These are phyloP conservation scores for Cicer yamashitae DNA, from an alignment of 306 rosid species.

Conservation along the genomic window DNA sequence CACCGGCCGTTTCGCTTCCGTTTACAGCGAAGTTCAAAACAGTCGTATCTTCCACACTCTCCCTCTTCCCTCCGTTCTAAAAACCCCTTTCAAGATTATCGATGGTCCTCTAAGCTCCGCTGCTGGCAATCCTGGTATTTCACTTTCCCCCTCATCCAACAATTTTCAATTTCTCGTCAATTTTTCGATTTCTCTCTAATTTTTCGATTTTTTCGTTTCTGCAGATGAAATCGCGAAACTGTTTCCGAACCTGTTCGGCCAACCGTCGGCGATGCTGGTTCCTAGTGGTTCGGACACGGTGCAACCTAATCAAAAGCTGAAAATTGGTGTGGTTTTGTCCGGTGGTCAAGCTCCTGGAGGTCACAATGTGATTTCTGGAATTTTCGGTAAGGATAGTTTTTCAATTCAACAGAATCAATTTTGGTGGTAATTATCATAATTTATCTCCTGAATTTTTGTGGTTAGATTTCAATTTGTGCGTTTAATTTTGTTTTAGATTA, in stretches of 20 bases:
- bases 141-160: not conserved
- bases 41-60: slow-evolving; percentile 75
- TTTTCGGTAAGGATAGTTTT: slow-evolving; percentile 64
- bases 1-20: slow-evolving; percentile 65
- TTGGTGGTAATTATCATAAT: not conserved
- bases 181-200: not conserved
- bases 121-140: slow-evolving; percentile 87
- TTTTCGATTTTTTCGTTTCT: slow-evolving; percentile 6
- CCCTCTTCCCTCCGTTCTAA: slow-evolving; percentile 87
- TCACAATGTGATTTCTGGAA: slow-evolving; percentile 95
- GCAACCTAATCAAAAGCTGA: slow-evolving; percentile 58
- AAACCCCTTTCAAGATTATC: slow-evolving; percentile 61
- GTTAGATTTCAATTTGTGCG: slow-evolving; percentile 19
- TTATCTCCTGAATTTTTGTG: not conserved
- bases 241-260: slow-evolving; percentile 81
- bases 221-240: slow-evolving; percentile 90
- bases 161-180: slow-evolving; percentile 35
- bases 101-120: slow-evolving; percentile 90
- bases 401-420: not conserved
- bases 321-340: slow-evolving; percentile 92
- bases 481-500: slow-evolving; percentile 64
- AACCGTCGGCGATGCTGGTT: slow-evolving; percentile 76
- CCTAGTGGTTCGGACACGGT: slow-evolving; percentile 51
- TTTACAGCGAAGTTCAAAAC: slow-evolving; percentile 82
- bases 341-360: slow-evolving; percentile 99